Conservation (phyloP, 768 basidiomycete species). For the Coprinellus micaceus region DNA sequence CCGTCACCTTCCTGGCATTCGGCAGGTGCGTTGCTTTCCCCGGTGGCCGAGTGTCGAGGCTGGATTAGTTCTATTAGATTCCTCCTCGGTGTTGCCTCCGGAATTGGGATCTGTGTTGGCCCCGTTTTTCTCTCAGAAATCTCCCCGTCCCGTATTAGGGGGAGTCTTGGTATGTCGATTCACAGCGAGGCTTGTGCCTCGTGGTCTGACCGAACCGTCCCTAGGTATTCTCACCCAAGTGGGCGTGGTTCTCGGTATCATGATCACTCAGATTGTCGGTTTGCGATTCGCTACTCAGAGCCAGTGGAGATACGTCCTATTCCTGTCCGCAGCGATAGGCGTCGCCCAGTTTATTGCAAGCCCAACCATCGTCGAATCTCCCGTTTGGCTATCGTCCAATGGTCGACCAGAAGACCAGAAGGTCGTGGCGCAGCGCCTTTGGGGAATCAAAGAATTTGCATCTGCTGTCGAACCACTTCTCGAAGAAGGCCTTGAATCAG, state of each 20-base stretch:
- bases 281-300: conserved; percentile 65
- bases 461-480: conserved; percentile 36
- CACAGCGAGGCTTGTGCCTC: background rate
- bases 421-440: conserved; percentile 45
- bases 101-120: conserved; percentile 71
- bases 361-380: conserved; percentile 62
- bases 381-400: conserved; percentile 56
- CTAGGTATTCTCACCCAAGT: conserved; percentile 79
- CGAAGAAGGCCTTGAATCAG: conserved; percentile 26
- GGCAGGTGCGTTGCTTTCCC: conserved; percentile 58
- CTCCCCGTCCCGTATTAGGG: conserved; percentile 71
- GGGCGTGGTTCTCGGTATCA: conserved; percentile 80
- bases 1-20: conserved; percentile 50
- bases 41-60: no score
- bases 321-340: conserved; percentile 57
- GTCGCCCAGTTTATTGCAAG: conserved; percentile 54
- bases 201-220: background rate
- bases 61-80: conserved; percentile 46
- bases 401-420: conserved; percentile 50
- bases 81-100: conserved; percentile 66
- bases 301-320: conserved; percentile 68
- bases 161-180: conserved; percentile 56
- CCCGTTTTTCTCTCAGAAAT: conserved; percentile 87
- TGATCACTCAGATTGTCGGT: conserved; percentile 80
- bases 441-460: conserved; percentile 36